phyloP scores from a whole-genome alignment of 768 basidiomycete genomes.

The Psilocybe cyanescens region DNA sequence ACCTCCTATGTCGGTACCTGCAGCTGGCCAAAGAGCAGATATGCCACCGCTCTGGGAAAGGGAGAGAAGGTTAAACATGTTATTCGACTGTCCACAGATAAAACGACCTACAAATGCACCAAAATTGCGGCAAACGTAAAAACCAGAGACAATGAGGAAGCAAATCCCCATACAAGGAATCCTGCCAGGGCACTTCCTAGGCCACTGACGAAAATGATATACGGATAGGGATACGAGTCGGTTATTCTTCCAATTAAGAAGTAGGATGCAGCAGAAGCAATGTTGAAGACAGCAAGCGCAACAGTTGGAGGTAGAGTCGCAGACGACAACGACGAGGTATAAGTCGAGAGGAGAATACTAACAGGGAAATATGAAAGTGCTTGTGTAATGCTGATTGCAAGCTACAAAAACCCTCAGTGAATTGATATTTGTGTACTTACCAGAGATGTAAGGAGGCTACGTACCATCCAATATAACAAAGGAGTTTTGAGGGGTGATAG shows the following conservation, averaged over 20 bases:
- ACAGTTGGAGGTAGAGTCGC: slow-evolving; percentile 13
- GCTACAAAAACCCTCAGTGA: neutral
- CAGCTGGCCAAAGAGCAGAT: slow-evolving; percentile 1
- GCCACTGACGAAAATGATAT: slow-evolving; percentile 13
- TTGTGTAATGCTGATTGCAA: slow-evolving; percentile 6
- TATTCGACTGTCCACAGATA: neutral
- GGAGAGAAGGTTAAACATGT: neutral
- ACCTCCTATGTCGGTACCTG: slow-evolving; percentile 2
- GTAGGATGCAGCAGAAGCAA: slow-evolving; percentile 4
- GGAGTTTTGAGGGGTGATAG: neutral
- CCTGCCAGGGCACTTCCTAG: slow-evolving; percentile 11
- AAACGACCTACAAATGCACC: slow-evolving; percentile 8
- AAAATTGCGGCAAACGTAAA: slow-evolving; percentile 12
- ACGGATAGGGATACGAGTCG: slow-evolving; percentile 15
- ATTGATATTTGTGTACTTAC: neutral
- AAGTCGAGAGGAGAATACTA: slow-evolving; percentile 13
- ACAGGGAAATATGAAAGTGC: slow-evolving; percentile 13
- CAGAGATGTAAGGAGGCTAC: neutral
- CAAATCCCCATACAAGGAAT: slow-evolving; percentile 14
- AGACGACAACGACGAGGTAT: slow-evolving; percentile 14
- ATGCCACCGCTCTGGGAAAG: neutral
- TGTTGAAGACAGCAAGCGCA: slow-evolving; percentile 11
- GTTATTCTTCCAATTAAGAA: slow-evolving; percentile 9
- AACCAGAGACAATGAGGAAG: slow-evolving; percentile 9
- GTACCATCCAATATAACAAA: neutral